Evolutionary conservation across 257 asterid genomes (phyloP).

Genomic region (Forsythia viridissima): DNA sequence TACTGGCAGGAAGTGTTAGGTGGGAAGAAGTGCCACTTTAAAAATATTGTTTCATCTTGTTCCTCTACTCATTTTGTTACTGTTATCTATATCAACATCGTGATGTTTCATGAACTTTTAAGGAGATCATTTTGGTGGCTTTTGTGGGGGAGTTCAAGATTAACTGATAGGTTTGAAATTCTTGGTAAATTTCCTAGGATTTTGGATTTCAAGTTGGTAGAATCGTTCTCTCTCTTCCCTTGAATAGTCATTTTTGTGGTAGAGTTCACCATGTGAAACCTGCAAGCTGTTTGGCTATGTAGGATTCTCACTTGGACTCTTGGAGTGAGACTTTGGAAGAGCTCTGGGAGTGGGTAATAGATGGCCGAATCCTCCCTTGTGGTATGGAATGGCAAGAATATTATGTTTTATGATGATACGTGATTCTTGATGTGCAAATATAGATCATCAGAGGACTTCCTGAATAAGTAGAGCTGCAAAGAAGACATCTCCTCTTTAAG

Average conservation of each 20-base stretch:
- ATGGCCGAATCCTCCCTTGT: background rate
- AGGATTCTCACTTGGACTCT: background rate
- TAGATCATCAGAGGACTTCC: too few relatives aligned
- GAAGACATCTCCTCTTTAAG: background rate
- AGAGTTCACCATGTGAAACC: background rate
- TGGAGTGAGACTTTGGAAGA: background rate
- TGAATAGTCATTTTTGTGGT: background rate
- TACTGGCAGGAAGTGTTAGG: background rate
- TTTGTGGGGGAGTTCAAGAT: background rate
- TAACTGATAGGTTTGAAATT: background rate
- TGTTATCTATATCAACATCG: background rate
- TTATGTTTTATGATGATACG: background rate
- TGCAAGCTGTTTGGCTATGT: background rate
- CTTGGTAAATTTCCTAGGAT: background rate
- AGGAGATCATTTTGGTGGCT: background rate
- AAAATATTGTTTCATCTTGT: background rate
- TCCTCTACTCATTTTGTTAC: background rate
- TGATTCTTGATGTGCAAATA: too few relatives aligned
- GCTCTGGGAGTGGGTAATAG: background rate
- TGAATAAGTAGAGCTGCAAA: background rate
- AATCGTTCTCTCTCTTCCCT: background rate
- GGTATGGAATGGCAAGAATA: background rate
- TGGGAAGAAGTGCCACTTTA: background rate
- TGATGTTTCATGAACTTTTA: too few relatives aligned
- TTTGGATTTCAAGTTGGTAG: background rate